Conservation (phyloP, 2,329 filamentous ascomycete genomes). For the Fusarium sp. region DNA sequence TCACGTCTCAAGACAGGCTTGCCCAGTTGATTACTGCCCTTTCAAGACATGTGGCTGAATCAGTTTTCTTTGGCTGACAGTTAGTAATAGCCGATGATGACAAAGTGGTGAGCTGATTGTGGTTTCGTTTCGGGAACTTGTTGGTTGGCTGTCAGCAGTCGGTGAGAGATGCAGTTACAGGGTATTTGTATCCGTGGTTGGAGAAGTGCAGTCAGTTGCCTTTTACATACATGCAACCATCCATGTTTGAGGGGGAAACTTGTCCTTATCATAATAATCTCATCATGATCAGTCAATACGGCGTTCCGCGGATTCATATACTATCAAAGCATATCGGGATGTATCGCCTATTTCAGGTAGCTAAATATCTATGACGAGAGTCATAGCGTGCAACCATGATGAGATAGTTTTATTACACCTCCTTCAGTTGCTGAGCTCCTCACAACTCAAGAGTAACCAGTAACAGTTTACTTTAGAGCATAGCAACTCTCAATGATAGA, state of each 20-base stretch:
- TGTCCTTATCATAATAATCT: conserved; percentile 11
- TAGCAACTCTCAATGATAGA: background rate
- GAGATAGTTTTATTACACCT: background rate
- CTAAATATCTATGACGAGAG: conserved; percentile 11
- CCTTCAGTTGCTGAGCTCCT: background rate
- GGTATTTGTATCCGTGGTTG: conserved; percentile 1
- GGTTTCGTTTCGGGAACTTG: conserved; percentile 26
- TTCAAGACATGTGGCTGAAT: conserved; percentile 7
- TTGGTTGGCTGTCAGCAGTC: conserved; percentile 34
- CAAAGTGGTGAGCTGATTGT: conserved; percentile 34
- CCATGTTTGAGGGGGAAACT: conserved; percentile 4
- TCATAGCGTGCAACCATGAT: conserved; percentile 29
- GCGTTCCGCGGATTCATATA: background rate
- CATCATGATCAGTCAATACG: conserved; percentile 1
- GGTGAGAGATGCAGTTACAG: conserved; percentile 25
- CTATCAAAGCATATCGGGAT: background rate
- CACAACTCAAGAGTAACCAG: background rate
- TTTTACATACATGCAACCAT: background rate
- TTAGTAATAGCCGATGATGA: conserved; percentile 1
- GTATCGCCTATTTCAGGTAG: background rate
- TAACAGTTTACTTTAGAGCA: background rate
- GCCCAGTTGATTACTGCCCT: background rate
- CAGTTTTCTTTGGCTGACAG: conserved; percentile 1
- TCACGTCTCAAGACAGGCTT: conserved; percentile 5
- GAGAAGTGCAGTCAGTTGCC: conserved; percentile 8